Evolutionary conservation across 345 rosid genomes (phyloP), one percentile per base, ranked within the genome.

Genomic region (Hibiscus mutabilis): DNA sequence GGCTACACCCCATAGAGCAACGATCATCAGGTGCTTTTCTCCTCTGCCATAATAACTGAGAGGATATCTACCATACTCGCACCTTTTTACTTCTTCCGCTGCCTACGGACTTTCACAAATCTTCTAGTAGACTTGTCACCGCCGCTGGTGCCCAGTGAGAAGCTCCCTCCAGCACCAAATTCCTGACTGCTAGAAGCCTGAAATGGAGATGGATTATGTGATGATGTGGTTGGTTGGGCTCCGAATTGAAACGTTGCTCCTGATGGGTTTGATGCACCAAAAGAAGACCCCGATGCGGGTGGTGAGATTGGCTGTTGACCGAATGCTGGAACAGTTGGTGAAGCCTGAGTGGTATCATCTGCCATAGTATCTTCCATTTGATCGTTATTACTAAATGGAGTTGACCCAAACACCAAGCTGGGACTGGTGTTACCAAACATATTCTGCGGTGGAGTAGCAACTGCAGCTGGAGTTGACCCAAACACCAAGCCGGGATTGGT

Each of bases 331-430:
- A 58, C 80, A 19, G 85, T 4, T 15, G 84, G 73, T 27, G 82
- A 61, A 24, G 91, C 83, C 72, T 82, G 97, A 58, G 86, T 81
- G 4, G 89, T 84, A 87, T 96, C 99, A 83, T 92, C 98, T 19
- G 91, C 91, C 99, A 96, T 92, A 78, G 91, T 88, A 79, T 96
- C 98, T 80, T 96, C 98, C 92, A 90, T 83, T 64, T 91, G 95
- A 81, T 86, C 94, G 72, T 77, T 87, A 82, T 79, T 90, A 47
- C 79, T 77, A 2, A 87, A 40, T 46, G 88, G 70, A 56, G 83
- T 62, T 14, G 87, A 79, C 70, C 81, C 83, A 75, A 89, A 87
- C 15, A 79, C 7, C 60, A 82, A 79, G 77, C 78, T 70, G 22
- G 94, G 58, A 75, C 13, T 76, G 22, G 81, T 37, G 81, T 46